A percentile compares a stretch with the other conserved stretches of the same genome.
Evolutionary conservation across 495 filamentous ascomycete species (phyloP).

Genomic region (Niebla homalea): DNA sequence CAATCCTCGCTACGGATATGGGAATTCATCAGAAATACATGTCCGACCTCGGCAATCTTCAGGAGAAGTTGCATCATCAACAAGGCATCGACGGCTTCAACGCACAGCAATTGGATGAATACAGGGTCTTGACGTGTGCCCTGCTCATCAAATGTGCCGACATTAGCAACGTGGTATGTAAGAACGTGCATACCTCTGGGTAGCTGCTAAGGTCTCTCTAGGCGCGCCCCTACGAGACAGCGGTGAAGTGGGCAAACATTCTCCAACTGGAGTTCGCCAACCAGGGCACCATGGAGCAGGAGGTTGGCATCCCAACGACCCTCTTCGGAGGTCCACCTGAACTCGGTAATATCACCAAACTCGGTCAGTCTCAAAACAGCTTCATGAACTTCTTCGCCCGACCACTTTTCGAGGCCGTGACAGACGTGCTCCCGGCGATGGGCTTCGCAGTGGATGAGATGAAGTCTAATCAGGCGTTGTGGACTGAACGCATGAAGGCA

Average conservation of each 20-base stretch:
- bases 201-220: constrained; percentile 26
- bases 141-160: constrained; percentile 95
- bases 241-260: constrained; percentile 76
- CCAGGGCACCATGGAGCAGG: constrained; percentile 81
- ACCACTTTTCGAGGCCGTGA: constrained; percentile 76
- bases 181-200: neutral
- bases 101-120: constrained; percentile 51
- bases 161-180: constrained; percentile 88
- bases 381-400: constrained; percentile 95
- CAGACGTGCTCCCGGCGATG: constrained; percentile 73
- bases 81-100: constrained; percentile 55
- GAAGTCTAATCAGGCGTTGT: constrained; percentile 54
- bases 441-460: constrained; percentile 72
- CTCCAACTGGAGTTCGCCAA: constrained; percentile 88
- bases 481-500: constrained; percentile 34
- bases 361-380: constrained; percentile 77
- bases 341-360: constrained; percentile 62
- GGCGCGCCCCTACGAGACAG: constrained; percentile 72
- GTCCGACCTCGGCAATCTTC: constrained; percentile 62
- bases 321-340: constrained; percentile 73
- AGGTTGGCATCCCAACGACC: constrained; percentile 73
- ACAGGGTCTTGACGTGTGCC: constrained; percentile 68
- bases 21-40: constrained; percentile 93
- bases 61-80: constrained; percentile 58
- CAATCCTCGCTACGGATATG: constrained; percentile 95